Evolutionary conservation across 2,329 filamentous ascomycete species (phyloP).

Genomic region (Aspergillus sp.): DNA sequence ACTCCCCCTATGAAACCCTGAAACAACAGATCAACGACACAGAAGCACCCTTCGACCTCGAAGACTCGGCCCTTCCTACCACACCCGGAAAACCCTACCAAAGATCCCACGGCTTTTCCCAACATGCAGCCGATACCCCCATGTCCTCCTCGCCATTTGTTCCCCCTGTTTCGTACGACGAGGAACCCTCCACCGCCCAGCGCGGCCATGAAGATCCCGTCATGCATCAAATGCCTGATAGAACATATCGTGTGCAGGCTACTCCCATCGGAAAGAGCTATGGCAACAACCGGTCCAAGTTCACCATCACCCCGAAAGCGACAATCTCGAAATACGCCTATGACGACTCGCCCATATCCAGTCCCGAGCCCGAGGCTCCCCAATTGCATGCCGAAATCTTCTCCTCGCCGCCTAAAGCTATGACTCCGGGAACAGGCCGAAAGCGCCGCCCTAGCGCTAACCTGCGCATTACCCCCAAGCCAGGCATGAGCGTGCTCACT

Average conservation of each 20-base stretch:
- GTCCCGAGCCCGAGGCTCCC: conserved; percentile 73
- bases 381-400: conserved; percentile 83
- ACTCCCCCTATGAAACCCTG: conserved; percentile 67
- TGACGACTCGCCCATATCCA: conserved; percentile 58
- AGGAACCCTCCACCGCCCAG: conserved; percentile 36
- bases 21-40: conserved; percentile 60
- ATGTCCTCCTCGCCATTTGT: conserved; percentile 52
- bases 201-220: conserved; percentile 56
- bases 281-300: conserved; percentile 24
- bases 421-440: conserved; percentile 36
- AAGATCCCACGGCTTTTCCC: conserved; percentile 17
- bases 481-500: conserved; percentile 81
- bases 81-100: conserved; percentile 26
- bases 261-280: conserved; percentile 67
- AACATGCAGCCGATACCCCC: conserved; percentile 32
- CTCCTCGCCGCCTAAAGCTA: conserved; percentile 61
- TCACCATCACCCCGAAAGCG: conserved; percentile 26
- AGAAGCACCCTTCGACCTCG: conserved; percentile 28
- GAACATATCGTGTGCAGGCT: conserved; percentile 88
- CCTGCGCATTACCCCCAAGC: conserved; percentile 53
- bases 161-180: conserved; percentile 44
- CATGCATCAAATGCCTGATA: conserved; percentile 88
- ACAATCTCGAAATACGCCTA: conserved; percentile 22
- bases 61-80: conserved; percentile 28
- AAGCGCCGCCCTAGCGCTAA: conserved; percentile 30